Evolutionary conservation across 768 basidiomycete genomes (phyloP), one percentile per base, ranked within the genome.

Genomic region (Auriscalpium orientale): DNA sequence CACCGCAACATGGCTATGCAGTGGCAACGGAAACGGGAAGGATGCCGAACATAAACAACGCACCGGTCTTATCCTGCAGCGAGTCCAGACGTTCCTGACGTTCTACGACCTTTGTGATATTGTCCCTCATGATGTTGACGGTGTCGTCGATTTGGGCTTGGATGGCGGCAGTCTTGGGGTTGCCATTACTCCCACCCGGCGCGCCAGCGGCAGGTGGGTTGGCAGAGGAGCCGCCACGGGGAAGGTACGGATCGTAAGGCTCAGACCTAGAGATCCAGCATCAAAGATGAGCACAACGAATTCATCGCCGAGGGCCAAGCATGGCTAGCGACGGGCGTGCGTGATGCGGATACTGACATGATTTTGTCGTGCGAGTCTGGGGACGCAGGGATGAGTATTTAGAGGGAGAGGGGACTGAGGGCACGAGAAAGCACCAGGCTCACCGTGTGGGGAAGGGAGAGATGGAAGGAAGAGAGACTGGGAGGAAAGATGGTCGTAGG

Each of bases 221-320:
- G 12, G 85, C 76, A 50, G 83, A 79, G 56, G 82, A 75, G 71
- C 89, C 87, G 70, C 81, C 83, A 65, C 90, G 87, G 61, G 95
- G 94, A 59, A 98, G 80, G 75, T 99, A 98, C 63, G 95, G 95
- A 81, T 98, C 95, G 74, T 98, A 98, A 68, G 93, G 95, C 76
- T 95, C 91, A 69, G 93, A 92, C 93, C 93, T 95, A 70, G 53
- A 56, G 54, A 57, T 57, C 60, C 62, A 34, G 62, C 54, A 51
- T 55, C 53, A 64, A 59, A 61, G 13, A 51, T 35, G 49, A 57
- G 52, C 53, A 46, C 57, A 54, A 51, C 49, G 57, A 37, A 55
- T 38, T 46, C 46, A 35, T n/a, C 3, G 55, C 52, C 37, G 60
- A 53, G 51, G 34, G 43, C 37, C 15, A 16, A 22, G 33, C 12